Evolutionary conservation across 2,329 filamentous ascomycete genomes (phyloP).

Genomic region (Fusarium dimerum): DNA sequence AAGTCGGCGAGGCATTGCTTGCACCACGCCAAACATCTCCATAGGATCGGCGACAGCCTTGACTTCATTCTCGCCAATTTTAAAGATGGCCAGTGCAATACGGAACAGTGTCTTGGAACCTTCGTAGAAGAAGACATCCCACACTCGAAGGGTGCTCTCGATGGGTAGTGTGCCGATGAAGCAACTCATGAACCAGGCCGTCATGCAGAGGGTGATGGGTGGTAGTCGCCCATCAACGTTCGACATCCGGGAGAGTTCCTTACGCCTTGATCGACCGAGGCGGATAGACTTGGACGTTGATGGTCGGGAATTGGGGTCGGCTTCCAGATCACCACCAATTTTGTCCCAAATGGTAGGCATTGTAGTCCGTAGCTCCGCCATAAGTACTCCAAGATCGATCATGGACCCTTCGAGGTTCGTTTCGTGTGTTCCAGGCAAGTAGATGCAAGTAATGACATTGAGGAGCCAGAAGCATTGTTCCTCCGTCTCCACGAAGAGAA

Average conservation of each 20-base stretch:
- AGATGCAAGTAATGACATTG: slow-evolving; percentile 85
- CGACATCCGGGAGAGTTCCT: slow-evolving; percentile 41
- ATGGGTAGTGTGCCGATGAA: slow-evolving; percentile 92
- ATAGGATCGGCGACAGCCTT: slow-evolving; percentile 79
- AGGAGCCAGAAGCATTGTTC: slow-evolving; percentile 92
- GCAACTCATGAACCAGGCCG: slow-evolving; percentile 97
- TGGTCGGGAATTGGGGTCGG: slow-evolving; percentile 41
- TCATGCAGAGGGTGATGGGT: slow-evolving; percentile 89
- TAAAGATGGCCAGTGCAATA: slow-evolving; percentile 88
- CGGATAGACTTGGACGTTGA: slow-evolving; percentile 38
- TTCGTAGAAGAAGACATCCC: slow-evolving; percentile 96
- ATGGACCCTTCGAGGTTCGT: slow-evolving; percentile 89
- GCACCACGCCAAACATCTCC: slow-evolving; percentile 95
- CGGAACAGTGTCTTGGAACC: slow-evolving; percentile 92
- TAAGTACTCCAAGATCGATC: slow-evolving; percentile 89
- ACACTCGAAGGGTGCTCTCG: slow-evolving; percentile 87
- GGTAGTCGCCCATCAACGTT: slow-evolving; percentile 61
- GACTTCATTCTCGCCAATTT: slow-evolving; percentile 80
- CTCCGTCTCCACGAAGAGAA: slow-evolving; percentile 84
- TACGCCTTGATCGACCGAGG: slow-evolving; percentile 40
- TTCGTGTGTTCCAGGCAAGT: slow-evolving; percentile 90
- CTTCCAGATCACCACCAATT: slow-evolving; percentile 76
- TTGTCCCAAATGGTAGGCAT: slow-evolving; percentile 86
- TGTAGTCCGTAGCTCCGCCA: slow-evolving; percentile 80
- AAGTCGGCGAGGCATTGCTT: slow-evolving; percentile 78